Base-by-base conservation (phyloP, 139 green algal species). In the Chlamydomonas eustigma region DNA sequence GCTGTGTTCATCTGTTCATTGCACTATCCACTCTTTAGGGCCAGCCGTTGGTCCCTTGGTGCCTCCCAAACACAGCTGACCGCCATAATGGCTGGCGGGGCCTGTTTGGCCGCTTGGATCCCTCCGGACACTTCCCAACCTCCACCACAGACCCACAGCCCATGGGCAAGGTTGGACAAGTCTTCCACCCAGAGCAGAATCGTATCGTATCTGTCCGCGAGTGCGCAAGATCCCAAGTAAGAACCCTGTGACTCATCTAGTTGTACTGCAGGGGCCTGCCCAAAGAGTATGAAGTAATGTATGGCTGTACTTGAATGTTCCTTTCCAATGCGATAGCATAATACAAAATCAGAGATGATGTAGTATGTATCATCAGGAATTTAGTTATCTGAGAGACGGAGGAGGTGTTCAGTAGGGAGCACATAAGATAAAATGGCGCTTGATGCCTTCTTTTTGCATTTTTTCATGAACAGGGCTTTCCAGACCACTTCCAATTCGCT, bases 31-130 rank as follows among this genome's bases (percentile, higher is more conserved):
- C n/a, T n/a, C n/a, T 37, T 4, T 81, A 96, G 89, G 88, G 90
- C 38, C 86, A 94, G 77, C 79, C 88, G 3, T 83, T 98, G 52
- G 91, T 98, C 64, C 94, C 94, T 4, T 98, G 94, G 93, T 98
- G 94, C 86, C 90, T 98, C 76, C 94, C 94, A 79, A 97, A 98
- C 88, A 98, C 94, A 2, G 91, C 89, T 8, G 89, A 92, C 76
- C 83, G 94, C 34, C 94, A 98, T 86, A 98, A 98, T 83, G 90
- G 92, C 76, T 98, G 94, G 94, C 86, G 96, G 8, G 94, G 94
- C 24, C 87, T 98, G 71, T 98, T 96, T 83, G 93, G 94, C 2
- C 88, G 94, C 5, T 84, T 98, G 38, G 95, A 98, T 85, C 91
- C 78, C 51, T 63, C 79, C 5, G 94, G 94, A n/a, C 96, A 98